Evolutionary conservation across 768 basidiomycete genomes (phyloP).

Genomic region (Auricularia sp.): DNA sequence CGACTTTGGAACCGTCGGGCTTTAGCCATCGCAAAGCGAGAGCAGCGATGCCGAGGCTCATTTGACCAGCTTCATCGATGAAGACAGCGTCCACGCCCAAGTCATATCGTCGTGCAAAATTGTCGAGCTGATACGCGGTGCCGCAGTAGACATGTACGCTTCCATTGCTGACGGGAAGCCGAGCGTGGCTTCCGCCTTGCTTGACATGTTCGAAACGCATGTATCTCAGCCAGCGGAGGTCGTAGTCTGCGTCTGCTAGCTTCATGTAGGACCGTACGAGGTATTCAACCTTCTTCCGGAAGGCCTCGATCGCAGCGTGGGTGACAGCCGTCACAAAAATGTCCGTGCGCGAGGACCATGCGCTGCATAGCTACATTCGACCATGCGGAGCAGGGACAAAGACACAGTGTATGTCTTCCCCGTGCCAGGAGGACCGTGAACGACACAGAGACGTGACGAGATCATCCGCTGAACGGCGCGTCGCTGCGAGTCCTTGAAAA

Average conservation of each 20-base stretch:
- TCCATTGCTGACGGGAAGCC: neutral
- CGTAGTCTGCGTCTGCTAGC: conserved; percentile 27
- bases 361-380: conserved; percentile 23
- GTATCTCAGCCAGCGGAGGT: conserved; percentile 31
- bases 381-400: conserved; percentile 35
- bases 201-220: conserved; percentile 33
- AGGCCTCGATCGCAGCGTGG: conserved; percentile 44
- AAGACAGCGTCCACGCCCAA: conserved; percentile 36
- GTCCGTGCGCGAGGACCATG: conserved; percentile 29
- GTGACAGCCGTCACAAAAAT: conserved; percentile 42
- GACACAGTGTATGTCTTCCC: conserved; percentile 47
- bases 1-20: conserved; percentile 26
- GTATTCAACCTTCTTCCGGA: conserved; percentile 30
- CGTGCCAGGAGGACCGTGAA: conserved; percentile 36
- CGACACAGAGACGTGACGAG: conserved; percentile 34
- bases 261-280: conserved; percentile 16
- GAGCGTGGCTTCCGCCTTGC: conserved; percentile 31
- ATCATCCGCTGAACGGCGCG: conserved; percentile 35
- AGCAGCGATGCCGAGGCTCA: conserved; percentile 35
- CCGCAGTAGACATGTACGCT: conserved; percentile 6
- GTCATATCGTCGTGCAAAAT: conserved; percentile 32
- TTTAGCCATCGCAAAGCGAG: conserved; percentile 35
- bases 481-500: conserved; percentile 39
- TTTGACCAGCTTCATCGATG: conserved; percentile 45
- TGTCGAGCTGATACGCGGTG: conserved; percentile 30